Conservation (phyloP, 2,329 filamentous ascomycete genomes). For the Hypoxylon sp. region DNA sequence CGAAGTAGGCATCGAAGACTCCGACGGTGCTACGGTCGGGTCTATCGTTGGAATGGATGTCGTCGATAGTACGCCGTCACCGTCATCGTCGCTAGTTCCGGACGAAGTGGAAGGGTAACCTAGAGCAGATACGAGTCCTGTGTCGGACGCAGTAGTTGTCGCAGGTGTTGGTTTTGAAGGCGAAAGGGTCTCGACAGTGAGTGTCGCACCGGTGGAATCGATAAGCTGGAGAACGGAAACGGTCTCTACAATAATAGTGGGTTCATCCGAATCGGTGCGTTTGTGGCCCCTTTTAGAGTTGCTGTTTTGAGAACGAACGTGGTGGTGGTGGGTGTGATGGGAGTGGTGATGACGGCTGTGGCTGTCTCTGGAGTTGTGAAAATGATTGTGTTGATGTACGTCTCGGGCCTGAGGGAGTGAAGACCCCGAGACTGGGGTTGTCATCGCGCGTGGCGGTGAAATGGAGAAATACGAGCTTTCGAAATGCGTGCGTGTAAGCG, state of each 20-base stretch:
- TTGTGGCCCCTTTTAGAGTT: conserved; percentile 36
- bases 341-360: conserved; percentile 46
- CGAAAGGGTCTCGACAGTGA: conserved; percentile 62
- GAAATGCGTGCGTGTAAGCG: conserved; percentile 47
- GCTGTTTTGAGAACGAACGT: conserved; percentile 52
- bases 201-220: conserved; percentile 63
- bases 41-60: conserved; percentile 47
- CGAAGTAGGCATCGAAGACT: conserved; percentile 54
- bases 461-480: conserved; percentile 55
- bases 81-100: conserved; percentile 47
- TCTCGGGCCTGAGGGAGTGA: conserved; percentile 65
- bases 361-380: conserved; percentile 52
- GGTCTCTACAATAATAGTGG: conserved; percentile 67
- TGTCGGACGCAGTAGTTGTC: conserved; percentile 52
- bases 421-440: conserved; percentile 62
- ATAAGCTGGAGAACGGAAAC: conserved; percentile 69
- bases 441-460: conserved; percentile 62
- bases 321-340: conserved; percentile 53
- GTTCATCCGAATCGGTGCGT: conserved; percentile 49
- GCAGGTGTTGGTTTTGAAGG: conserved; percentile 54
- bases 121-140: conserved; percentile 25
- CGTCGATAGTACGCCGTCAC: conserved; percentile 27
- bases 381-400: conserved; percentile 55
- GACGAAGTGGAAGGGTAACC: conserved; percentile 27
- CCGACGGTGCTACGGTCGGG: conserved; percentile 51